Percentiles rank a stretch among this genome's conserved stretches.
Conservation (phyloP, 441 rosid genomes). For the Adansonia rubrostipa region DNA sequence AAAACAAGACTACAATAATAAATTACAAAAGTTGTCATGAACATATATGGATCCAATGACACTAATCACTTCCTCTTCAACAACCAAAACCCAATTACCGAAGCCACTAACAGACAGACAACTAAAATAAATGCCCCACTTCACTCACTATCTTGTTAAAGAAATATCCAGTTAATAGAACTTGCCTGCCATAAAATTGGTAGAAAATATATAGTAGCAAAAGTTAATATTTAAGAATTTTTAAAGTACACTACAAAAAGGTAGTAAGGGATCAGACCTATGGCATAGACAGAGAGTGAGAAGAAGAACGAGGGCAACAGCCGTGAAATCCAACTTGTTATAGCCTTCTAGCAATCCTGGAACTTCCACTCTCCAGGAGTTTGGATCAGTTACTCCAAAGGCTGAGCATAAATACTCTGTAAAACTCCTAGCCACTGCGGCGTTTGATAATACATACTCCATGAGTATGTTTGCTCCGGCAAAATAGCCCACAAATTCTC, state of each 20-base stretch:
- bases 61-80: background rate
- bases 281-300: slow-evolving; percentile 86
- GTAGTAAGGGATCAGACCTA: slow-evolving; percentile 47
- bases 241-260: too few species aligned
- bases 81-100: slow-evolving; percentile 24
- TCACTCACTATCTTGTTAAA: background rate
- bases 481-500: slow-evolving; percentile 87
- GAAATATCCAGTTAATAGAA: slow-evolving; percentile 10
- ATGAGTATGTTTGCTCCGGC: slow-evolving; percentile 86
- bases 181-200: slow-evolving; percentile 1
- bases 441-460: slow-evolving; percentile 92
- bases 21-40: slow-evolving; percentile 17
- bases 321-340: slow-evolving; percentile 78
- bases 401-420: slow-evolving; percentile 78
- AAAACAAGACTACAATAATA: slow-evolving; percentile 5
- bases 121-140: slow-evolving; percentile 27
- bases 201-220: background rate
- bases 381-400: slow-evolving; percentile 56
- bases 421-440: slow-evolving; percentile 86
- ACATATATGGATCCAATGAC: slow-evolving; percentile 17
- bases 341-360: slow-evolving; percentile 61
- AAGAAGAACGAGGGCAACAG: slow-evolving; percentile 81
- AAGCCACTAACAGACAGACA: slow-evolving; percentile 8
- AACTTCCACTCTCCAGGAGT: slow-evolving; percentile 78
- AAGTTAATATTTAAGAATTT: too few species aligned